A percentile compares a stretch with the other conserved stretches of the same genome.
Evolutionary conservation across 2,329 filamentous ascomycete genomes (phyloP).

Genomic region (Domatiomyces catenatus): DNA sequence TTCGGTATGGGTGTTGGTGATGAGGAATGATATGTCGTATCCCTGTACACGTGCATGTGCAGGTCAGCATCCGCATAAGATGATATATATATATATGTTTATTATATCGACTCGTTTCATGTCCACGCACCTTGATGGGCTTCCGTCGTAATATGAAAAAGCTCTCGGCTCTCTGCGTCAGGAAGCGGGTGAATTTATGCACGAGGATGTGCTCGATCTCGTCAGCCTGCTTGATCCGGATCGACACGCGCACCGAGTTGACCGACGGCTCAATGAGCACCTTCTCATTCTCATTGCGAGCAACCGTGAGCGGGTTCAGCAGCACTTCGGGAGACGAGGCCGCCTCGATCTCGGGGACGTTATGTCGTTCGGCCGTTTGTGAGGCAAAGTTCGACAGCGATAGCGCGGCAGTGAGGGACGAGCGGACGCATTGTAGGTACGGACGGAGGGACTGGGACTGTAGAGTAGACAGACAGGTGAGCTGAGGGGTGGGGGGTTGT

Average conservation of each 20-base stretch:
- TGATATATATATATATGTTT: no score
- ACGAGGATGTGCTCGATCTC: constrained; percentile 97
- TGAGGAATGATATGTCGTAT: constrained; percentile 96
- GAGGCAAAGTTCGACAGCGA: constrained; percentile 95
- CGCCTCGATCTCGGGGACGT: constrained; percentile 94
- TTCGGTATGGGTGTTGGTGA: constrained; percentile 97
- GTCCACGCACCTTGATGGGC: constrained; percentile 69
- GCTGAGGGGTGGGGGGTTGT: constrained; percentile 19
- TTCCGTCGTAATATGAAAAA: constrained; percentile 96
- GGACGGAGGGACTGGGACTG: constrained; percentile 92
- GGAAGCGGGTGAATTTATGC: constrained; percentile 93
- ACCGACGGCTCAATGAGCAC: constrained; percentile 92
- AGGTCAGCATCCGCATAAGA: neutral
- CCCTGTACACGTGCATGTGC: constrained; percentile 39
- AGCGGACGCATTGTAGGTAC: constrained; percentile 90
- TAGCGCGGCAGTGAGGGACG: constrained; percentile 82
- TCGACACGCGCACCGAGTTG: constrained; percentile 93
- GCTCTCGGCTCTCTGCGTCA: constrained; percentile 88
- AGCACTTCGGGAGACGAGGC: constrained; percentile 85
- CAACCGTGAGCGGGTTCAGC: constrained; percentile 75
- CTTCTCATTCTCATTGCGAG: constrained; percentile 92
- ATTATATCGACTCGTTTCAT: no score
- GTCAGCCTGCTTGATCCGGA: constrained; percentile 98
- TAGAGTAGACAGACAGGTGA: constrained; percentile 2
- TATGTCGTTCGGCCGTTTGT: constrained; percentile 89